Conservation (phyloP, 2,329 filamentous ascomycete genomes). For the Penicillium sp. region DNA sequence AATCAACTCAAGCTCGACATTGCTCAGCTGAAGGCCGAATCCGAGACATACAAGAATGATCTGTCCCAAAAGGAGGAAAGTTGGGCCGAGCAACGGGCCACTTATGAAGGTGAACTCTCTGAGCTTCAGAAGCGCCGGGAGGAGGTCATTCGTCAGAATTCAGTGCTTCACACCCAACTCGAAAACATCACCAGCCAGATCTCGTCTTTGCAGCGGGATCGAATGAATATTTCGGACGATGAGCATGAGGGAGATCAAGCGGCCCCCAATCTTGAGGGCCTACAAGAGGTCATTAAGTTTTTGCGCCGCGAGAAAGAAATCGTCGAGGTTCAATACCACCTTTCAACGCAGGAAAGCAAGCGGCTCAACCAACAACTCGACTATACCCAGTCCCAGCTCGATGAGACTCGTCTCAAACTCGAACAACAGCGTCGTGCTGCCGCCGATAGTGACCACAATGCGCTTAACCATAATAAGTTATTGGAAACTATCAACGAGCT, state of each 20-base stretch:
- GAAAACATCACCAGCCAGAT: slow-evolving; percentile 82
- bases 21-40: slow-evolving; percentile 72
- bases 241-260: slow-evolving; percentile 49
- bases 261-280: slow-evolving; percentile 64
- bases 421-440: slow-evolving; percentile 81
- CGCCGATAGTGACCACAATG: slow-evolving; percentile 69
- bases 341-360: slow-evolving; percentile 84
- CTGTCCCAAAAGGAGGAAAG: slow-evolving; percentile 79
- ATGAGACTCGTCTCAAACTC: slow-evolving; percentile 83
- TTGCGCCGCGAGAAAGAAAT: slow-evolving; percentile 96
- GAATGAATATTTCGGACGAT: slow-evolving; percentile 53
- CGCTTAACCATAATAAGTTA: slow-evolving; percentile 80
- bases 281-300: slow-evolving; percentile 89
- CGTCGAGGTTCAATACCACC: slow-evolving; percentile 89
- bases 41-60: slow-evolving; percentile 78
- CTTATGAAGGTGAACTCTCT: slow-evolving; percentile 77
- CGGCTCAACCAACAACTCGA: slow-evolving; percentile 87
- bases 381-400: slow-evolving; percentile 81
- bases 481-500: slow-evolving; percentile 95
- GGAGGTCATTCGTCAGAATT: slow-evolving; percentile 85
- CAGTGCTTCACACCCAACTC: slow-evolving; percentile 82
- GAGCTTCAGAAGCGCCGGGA: slow-evolving; percentile 78
- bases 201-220: slow-evolving; percentile 72
- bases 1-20: slow-evolving; percentile 79
- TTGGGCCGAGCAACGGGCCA: slow-evolving; percentile 78